Evolutionary conservation across 129 eudicot genomes (phyloP).

Genomic region (Escallonia rubra): DNA sequence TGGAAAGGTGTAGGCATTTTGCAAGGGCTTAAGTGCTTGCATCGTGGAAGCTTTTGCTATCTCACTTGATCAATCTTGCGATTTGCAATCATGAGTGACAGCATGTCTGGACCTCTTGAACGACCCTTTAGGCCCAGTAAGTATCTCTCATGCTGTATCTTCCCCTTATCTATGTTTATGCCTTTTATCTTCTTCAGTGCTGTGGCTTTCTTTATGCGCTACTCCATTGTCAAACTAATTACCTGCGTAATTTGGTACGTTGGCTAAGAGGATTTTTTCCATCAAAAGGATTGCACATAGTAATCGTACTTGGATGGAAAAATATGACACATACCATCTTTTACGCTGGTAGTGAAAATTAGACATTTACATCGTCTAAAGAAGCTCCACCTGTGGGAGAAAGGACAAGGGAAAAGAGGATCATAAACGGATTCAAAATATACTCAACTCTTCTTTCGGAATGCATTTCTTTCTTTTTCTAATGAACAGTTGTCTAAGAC

Average conservation of each 20-base stretch:
- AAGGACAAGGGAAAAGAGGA: not conserved
- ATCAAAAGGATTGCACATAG: no score
- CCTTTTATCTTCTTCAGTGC: not conserved
- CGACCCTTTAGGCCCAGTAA: slow-evolving; percentile 68
- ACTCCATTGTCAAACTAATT: no score
- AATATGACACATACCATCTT: no score
- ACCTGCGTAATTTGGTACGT: no score
- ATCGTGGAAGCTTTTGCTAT: no score
- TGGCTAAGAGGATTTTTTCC: no score
- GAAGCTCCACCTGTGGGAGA: not conserved
- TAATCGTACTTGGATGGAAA: no score
- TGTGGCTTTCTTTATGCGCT: no score
- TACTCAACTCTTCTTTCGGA: no score
- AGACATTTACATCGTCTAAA: not conserved
- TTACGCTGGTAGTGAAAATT: not conserved
- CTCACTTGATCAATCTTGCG: slow-evolving; percentile 31
- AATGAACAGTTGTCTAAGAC: no score
- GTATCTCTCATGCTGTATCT: not conserved
- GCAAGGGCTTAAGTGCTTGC: slow-evolving; percentile 20
- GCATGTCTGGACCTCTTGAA: slow-evolving; percentile 47
- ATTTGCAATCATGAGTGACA: slow-evolving; percentile 53
- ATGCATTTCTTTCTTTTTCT: no score
- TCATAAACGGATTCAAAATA: no score
- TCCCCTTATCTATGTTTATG: not conserved
- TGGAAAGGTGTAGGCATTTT: slow-evolving; percentile 41